Conservation (phyloP, 2,329 filamentous ascomycete species). For the Hymenoscyphus occultus region DNA sequence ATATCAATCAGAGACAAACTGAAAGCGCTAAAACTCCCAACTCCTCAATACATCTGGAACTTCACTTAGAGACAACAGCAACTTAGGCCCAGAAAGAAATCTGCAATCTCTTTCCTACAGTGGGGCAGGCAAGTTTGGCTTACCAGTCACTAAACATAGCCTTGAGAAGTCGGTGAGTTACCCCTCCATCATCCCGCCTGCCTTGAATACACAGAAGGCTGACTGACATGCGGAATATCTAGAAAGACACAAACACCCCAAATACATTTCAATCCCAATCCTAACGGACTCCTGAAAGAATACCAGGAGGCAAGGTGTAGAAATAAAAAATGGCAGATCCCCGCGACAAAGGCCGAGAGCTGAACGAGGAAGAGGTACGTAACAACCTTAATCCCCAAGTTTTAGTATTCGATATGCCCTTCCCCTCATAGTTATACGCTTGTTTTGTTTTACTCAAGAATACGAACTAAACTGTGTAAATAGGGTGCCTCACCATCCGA, state of each 20-base stretch:
- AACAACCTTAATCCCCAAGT: neutral
- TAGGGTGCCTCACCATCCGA: constrained; percentile 85
- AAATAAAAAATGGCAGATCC: constrained; percentile 31
- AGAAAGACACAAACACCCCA: neutral
- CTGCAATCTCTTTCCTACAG: neutral
- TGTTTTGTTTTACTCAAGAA: neutral
- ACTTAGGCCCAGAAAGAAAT: neutral
- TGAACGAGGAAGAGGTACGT: constrained; percentile 33
- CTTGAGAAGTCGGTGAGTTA: constrained; percentile 6
- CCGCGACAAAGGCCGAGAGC: constrained; percentile 25
- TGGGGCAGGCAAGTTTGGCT: neutral
- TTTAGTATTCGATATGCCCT: neutral
- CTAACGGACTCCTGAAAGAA: neutral
- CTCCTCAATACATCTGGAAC: constrained; percentile 6
- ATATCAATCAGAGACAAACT: constrained; percentile 9
- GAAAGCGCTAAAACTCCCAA: constrained; percentile 1
- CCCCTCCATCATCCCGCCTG: neutral
- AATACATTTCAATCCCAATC: neutral
- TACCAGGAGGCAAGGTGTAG: neutral
- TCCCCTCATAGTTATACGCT: neutral
- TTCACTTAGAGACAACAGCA: neutral
- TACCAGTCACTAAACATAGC: neutral
- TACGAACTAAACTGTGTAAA: neutral
- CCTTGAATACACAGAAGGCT: neutral
- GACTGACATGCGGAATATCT: neutral